Percentiles rank a stretch among this genome's conserved stretches.
phyloP scores from a whole-genome alignment of 1,139 yeast genomes.

The Eremothecium cymbalariae region DNA sequence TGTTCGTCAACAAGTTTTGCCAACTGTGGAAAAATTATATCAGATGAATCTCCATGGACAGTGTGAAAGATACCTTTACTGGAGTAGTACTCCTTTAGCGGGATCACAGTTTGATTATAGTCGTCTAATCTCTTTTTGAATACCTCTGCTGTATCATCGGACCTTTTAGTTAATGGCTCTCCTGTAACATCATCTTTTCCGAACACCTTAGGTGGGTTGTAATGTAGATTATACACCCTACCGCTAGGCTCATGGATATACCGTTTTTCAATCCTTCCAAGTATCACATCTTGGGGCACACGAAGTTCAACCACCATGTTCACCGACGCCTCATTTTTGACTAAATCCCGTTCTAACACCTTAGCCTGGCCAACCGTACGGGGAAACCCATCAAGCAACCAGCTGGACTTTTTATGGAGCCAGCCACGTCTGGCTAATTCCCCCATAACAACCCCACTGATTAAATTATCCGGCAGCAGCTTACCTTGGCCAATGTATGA shows the following conservation, averaged over 20 bases:
- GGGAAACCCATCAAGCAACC: slow-evolving; percentile 91
- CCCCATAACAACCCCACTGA: slow-evolving; percentile 50
- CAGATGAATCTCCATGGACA: slow-evolving; percentile 73
- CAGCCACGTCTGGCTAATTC: slow-evolving; percentile 42
- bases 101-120: slow-evolving; percentile 52
- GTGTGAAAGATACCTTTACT: slow-evolving; percentile 45
- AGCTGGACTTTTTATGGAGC: slow-evolving; percentile 43
- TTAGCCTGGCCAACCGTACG: slow-evolving; percentile 68
- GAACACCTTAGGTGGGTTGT: slow-evolving; percentile 79
- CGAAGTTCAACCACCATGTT: slow-evolving; percentile 76
- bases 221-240: slow-evolving; percentile 73
- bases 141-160: slow-evolving; percentile 70
- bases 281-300: slow-evolving; percentile 72
- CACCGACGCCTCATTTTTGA: slow-evolving; percentile 36
- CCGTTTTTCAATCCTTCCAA: slow-evolving; percentile 74
- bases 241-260: slow-evolving; percentile 84
- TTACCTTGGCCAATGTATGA: slow-evolving; percentile 52
- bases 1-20: slow-evolving; percentile 35
- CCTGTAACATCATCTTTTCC: slow-evolving; percentile 86
- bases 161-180: slow-evolving; percentile 67
- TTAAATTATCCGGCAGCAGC: slow-evolving; percentile 63
- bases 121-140: slow-evolving; percentile 59
- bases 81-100: slow-evolving; percentile 56
- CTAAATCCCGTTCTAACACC: slow-evolving; percentile 44
- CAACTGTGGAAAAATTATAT: slow-evolving; percentile 71